Evolutionary conservation across 2,329 filamentous ascomycete species (phyloP), one percentile per base, ranked within the genome.

Genomic region (Fusarium devonianum): DNA sequence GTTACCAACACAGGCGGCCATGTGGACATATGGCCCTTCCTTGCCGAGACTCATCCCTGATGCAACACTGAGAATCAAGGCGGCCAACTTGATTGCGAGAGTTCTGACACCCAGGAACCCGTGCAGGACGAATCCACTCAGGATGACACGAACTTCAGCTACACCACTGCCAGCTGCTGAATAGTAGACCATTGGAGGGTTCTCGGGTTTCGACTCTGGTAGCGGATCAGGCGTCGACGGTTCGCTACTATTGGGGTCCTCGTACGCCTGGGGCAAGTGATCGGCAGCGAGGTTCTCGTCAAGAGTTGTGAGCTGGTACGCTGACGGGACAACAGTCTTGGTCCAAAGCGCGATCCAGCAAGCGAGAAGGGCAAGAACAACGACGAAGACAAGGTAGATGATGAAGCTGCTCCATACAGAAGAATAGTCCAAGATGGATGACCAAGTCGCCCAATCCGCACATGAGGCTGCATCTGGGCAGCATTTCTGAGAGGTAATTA

Each of bases 71-170:
- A 97, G 79, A 49, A 97, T 83, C 35, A 99, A 76, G 11, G 88
- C 92, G 12, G 89, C 65, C 1, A 90, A 89, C 70, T 99, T 99
- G 73, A 96, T 82, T 5, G 93, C 72, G 21, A 99, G 79, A 0
- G 94, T 97, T 67, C 88, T 89, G 28, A 96, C 72, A 62, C 94
- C 94, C 7, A 99, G 81, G 68, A 97, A 97, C 1, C 94, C 93
- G 77, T 97, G 94, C 45, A 99, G 78, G 45, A 99, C 93, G 66
- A 97, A 99, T 5, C 94, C 94, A 65, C 92, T 97, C n/a, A 97
- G 82, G 49, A 97, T 97, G 51, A 97, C 94, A 58, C 94, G 92
- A 46, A 97, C 93, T 74, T 99, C 94, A 6, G 94, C 94, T 10
- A 99, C 94, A 63, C 94, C 94, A 72, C 92, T 96, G 37, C 94